Conservation (phyloP, 495 filamentous ascomycete genomes). For the Aspergillus leporis region DNA sequence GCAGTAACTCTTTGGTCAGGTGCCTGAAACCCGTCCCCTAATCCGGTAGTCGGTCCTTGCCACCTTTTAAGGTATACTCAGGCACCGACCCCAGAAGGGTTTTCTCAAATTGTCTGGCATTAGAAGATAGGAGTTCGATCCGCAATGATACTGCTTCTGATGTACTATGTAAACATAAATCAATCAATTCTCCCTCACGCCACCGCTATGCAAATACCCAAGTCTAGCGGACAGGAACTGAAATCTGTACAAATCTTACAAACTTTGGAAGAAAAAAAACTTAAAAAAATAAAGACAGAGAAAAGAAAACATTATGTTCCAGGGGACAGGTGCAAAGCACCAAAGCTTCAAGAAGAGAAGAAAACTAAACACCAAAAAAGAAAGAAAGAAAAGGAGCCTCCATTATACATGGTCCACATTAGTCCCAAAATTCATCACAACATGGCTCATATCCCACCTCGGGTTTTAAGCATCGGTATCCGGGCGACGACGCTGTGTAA, state of each 20-base stretch:
- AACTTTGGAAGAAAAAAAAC: not conserved
- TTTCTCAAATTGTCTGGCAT: too few species aligned
- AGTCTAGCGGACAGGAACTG: slow-evolving; percentile 6
- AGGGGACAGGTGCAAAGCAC: not conserved
- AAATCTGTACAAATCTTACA: slow-evolving; percentile 17
- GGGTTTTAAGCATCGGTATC: slow-evolving; percentile 18
- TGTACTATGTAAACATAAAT: too few species aligned
- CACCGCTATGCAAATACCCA: slow-evolving; percentile 14
- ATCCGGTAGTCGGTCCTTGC: not conserved
- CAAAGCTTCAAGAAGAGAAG: not conserved
- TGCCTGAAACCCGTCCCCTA: not conserved
- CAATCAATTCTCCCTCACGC: slow-evolving; percentile 4
- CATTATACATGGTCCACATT: slow-evolving; percentile 4
- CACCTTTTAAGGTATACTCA: not conserved
- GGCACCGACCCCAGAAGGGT: too few species aligned
- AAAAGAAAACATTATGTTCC: slow-evolving; percentile 1
- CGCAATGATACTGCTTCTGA: too few species aligned
- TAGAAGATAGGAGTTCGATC: too few species aligned
- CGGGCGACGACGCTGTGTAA: slow-evolving; percentile 64
- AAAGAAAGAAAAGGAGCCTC: slow-evolving; percentile 2
- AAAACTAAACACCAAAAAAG: slow-evolving; percentile 10
- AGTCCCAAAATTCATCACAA: slow-evolving; percentile 9
- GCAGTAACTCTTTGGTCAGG: not conserved
- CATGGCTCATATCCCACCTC: slow-evolving; percentile 16
- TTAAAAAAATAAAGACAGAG: not conserved